A percentile compares a stretch with the other conserved stretches of the same genome.
phyloP scores from a whole-genome alignment of 2,329 filamentous ascomycete genomes.

The Hymenoscyphus occultus region DNA sequence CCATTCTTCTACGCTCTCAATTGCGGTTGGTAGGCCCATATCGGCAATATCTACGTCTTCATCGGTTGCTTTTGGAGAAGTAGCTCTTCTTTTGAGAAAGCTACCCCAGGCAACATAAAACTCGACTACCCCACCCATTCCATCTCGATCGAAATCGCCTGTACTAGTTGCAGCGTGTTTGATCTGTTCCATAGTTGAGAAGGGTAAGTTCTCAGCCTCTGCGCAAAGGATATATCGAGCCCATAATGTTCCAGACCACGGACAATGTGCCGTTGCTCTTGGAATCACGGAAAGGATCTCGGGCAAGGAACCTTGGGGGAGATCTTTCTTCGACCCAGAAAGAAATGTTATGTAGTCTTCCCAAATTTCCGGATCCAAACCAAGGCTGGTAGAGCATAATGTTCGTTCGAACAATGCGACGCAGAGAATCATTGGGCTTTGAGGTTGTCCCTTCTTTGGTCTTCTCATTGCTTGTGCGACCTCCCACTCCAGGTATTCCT shows the following conservation, averaged over 20 bases:
- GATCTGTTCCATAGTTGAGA: conserved; percentile 79
- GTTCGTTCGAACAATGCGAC: conserved; percentile 76
- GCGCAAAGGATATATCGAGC: conserved; percentile 82
- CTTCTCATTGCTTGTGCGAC: conserved; percentile 58
- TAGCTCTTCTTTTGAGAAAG: conserved; percentile 82
- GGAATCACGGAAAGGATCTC: conserved; percentile 69
- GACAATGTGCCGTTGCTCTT: conserved; percentile 83
- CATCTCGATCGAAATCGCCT: conserved; percentile 77
- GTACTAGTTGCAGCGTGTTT: conserved; percentile 91
- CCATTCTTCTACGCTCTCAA: conserved; percentile 78
- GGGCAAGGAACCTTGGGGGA: conserved; percentile 40
- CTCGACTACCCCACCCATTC: conserved; percentile 83
- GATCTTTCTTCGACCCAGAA: conserved; percentile 22
- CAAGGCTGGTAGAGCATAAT: conserved; percentile 59
- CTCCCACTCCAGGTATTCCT: conserved; percentile 85
- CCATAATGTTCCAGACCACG: conserved; percentile 91
- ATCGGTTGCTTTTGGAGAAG: conserved; percentile 68
- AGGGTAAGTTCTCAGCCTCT: conserved; percentile 73
- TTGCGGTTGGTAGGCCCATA: conserved; percentile 78
- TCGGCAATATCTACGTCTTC: conserved; percentile 89
- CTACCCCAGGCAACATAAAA: conserved; percentile 95
- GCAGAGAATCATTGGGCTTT: conserved; percentile 50
- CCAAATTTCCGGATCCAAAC: conserved; percentile 74
- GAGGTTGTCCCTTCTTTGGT: conserved; percentile 44
- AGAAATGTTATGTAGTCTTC: conserved; percentile 59